Conservation (phyloP, 176 grass and related monocot genomes). For the Triticum monococcum region DNA sequence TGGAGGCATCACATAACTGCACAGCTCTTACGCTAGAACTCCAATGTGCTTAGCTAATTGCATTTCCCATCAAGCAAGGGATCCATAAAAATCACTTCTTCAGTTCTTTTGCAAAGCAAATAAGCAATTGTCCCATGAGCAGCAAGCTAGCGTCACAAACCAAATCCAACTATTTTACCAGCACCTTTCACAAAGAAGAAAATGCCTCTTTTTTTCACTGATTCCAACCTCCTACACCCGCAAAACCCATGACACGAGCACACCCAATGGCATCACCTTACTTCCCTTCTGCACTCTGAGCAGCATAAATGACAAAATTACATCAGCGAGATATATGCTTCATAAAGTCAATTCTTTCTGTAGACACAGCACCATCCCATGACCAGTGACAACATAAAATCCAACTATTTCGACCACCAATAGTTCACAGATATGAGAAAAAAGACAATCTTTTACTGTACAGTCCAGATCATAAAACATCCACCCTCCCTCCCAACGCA, state of each 20-base stretch:
- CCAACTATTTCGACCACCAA: not conserved
- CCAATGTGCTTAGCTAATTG: not conserved
- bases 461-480: constrained; percentile 18
- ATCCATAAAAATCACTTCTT: not conserved
- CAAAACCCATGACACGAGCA: not conserved
- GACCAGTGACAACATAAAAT: not conserved
- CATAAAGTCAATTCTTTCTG: not conserved
- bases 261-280: constrained; percentile 9
- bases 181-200: not conserved
- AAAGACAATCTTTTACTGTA: not conserved
- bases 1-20: not conserved
- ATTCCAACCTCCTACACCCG: not conserved
- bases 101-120: not conserved
- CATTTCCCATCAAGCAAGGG: constrained; percentile 3
- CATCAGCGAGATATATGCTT: constrained; percentile 6
- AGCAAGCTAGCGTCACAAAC: not conserved
- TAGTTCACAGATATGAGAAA: constrained; percentile 15
- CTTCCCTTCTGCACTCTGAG: not conserved
- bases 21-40: not conserved
- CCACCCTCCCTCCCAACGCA: not conserved
- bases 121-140: constrained; percentile 12
- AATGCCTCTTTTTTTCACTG: not conserved
- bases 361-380: not conserved
- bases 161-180: constrained; percentile 11
- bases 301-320: constrained; percentile 11